These are phyloP conservation scores for Lobulomyces angularis DNA, from an alignment of 192 early-diverging fungal genomes.

Conservation along the genomic window DNA sequence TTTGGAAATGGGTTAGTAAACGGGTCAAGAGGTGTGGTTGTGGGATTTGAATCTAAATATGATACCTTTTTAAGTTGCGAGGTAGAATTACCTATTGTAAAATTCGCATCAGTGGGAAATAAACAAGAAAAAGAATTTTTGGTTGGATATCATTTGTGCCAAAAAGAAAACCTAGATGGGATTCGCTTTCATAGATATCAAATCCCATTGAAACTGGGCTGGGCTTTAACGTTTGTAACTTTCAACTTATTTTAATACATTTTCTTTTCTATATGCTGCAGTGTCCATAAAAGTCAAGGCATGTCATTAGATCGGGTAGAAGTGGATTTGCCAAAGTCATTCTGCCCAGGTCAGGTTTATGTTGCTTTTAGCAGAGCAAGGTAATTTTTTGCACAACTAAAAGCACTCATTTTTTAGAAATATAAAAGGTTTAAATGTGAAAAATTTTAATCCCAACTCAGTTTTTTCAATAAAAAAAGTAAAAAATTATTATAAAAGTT, in stretches of 20 bases:
- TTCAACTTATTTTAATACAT: too few species aligned
- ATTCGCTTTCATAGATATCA: constrained; percentile 16
- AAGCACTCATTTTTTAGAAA: too few species aligned
- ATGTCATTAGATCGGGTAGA: constrained; percentile 36
- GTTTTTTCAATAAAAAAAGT: too few species aligned
- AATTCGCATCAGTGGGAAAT: constrained; percentile 9
- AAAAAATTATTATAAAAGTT: too few species aligned
- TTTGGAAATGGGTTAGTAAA: constrained; percentile 23
- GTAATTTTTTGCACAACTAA: too few species aligned
- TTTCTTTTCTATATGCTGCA: too few species aligned
- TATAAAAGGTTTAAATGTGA: too few species aligned
- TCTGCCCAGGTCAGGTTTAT: constrained; percentile 38
- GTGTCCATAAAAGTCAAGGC: constrained; percentile 34
- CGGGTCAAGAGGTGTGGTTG: constrained; percentile 25
- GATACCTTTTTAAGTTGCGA: constrained; percentile 6
- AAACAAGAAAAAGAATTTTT: constrained; percentile 1
- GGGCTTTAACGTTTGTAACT: constrained; percentile 38
- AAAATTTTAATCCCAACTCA: too few species aligned
- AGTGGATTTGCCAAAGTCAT: constrained; percentile 25
- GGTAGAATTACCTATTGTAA: constrained; percentile 20
- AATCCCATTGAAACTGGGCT: constrained; percentile 31
- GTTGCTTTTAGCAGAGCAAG: constrained; percentile 28
- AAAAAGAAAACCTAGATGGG: background rate
- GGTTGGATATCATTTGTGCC: constrained; percentile 11
- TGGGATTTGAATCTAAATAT: constrained; percentile 12